phyloP scores from a whole-genome alignment of 352 stramenopile species.

The Thalassiosira mediterranea region DNA sequence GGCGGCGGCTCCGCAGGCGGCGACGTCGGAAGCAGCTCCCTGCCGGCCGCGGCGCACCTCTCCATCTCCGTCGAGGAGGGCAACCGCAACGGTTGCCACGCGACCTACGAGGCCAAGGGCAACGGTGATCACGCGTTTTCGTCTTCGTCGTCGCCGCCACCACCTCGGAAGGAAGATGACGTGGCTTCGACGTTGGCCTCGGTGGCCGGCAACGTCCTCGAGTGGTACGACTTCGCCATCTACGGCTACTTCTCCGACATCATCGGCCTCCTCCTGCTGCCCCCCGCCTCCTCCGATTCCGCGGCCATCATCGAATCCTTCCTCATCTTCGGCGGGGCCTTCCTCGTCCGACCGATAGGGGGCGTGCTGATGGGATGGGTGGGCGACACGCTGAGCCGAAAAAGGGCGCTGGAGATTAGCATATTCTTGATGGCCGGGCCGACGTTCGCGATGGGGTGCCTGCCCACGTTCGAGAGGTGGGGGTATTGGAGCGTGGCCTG shows the following conservation, averaged over 20 bases:
- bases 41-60: neutral
- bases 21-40: too few species aligned
- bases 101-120: too few species aligned
- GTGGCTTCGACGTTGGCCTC: neutral
- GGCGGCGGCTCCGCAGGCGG: too few species aligned
- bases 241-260: conserved; percentile 57
- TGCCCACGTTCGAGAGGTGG: conserved; percentile 48
- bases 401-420: conserved; percentile 54
- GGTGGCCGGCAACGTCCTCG: conserved; percentile 29
- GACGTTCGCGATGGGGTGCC: conserved; percentile 62
- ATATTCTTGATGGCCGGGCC: conserved; percentile 68
- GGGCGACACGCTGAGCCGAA: conserved; percentile 62
- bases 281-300: conserved; percentile 27
- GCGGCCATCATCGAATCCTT: conserved; percentile 55
- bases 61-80: neutral
- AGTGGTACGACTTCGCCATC: conserved; percentile 65
- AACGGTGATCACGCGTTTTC: too few species aligned
- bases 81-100: too few species aligned
- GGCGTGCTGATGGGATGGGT: conserved; percentile 55
- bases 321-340: conserved; percentile 71
- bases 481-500: conserved; percentile 29
- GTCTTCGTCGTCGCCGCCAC: too few species aligned
- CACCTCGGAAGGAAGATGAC: neutral
- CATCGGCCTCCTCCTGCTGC: conserved; percentile 53
- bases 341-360: conserved; percentile 60